phyloP scores from a whole-genome alignment of 805 yeast species.

The Saccharomycopsis fibuligera region DNA sequence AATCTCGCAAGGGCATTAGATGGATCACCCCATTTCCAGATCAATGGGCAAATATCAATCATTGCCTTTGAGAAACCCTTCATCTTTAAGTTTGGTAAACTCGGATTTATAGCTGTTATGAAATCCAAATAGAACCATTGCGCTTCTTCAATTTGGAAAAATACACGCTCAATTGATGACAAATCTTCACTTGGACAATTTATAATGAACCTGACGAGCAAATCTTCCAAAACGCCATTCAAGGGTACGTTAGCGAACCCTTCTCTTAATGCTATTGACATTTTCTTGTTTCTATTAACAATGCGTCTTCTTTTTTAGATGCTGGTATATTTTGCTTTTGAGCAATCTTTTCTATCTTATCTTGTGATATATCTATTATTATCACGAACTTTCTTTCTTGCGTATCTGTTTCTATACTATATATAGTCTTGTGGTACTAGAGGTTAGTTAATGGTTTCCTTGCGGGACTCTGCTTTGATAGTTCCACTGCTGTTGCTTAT shows the following conservation, averaged over 20 bases:
- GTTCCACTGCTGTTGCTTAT: no score
- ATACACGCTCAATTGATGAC: constrained; percentile 66
- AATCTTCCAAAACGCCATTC: constrained; percentile 74
- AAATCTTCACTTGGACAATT: constrained; percentile 91
- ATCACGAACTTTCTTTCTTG: no score
- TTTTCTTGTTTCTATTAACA: no score
- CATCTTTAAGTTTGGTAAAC: constrained; percentile 71
- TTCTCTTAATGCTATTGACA: constrained; percentile 55
- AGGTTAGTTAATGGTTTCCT: no score
- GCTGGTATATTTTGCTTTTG: no score
- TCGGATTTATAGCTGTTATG: constrained; percentile 62
- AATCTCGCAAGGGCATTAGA: constrained; percentile 69
- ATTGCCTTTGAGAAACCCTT: constrained; percentile 66
- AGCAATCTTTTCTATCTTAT: no score
- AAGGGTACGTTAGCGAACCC: constrained; percentile 58
- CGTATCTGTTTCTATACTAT: no score
- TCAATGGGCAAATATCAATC: constrained; percentile 61
- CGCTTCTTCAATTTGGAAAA: constrained; percentile 95
- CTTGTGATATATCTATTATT: no score
- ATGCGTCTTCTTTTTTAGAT: no score
- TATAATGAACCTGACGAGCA: constrained; percentile 81
- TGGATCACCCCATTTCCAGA: constrained; percentile 84
- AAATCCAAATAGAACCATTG: constrained; percentile 96
- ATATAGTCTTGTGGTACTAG: no score
- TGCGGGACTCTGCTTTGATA: no score